A percentile compares a stretch with the other conserved stretches of the same genome.
These are phyloP conservation scores for Psilocybe subaeruginosa DNA, from an alignment of 768 basidiomycete genomes.

Conservation along the genomic window DNA sequence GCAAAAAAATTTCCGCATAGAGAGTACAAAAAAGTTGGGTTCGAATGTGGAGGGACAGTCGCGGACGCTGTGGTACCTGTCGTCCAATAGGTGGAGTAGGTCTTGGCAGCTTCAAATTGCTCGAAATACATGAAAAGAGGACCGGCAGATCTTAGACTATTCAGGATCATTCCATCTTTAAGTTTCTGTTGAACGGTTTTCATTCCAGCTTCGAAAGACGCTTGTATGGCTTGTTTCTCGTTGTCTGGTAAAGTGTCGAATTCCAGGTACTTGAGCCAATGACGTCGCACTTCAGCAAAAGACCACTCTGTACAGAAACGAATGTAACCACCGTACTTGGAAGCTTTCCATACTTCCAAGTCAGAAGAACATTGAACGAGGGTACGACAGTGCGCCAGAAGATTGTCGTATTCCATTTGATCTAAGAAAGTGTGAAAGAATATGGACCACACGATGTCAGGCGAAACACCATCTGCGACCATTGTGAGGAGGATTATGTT, in stretches of 20 bases:
- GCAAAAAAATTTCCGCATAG: constrained; percentile 37
- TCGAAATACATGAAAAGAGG: constrained; percentile 26
- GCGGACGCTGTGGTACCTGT: constrained; percentile 39
- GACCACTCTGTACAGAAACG: constrained; percentile 41
- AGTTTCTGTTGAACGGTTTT: constrained; percentile 13
- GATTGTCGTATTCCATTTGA: constrained; percentile 29
- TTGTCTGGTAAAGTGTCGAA: constrained; percentile 27
- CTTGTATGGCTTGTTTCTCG: constrained; percentile 22
- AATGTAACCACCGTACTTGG: constrained; percentile 39
- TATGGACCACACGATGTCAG: constrained; percentile 40
- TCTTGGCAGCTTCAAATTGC: not conserved
- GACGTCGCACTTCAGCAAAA: constrained; percentile 37
- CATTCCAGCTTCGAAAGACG: constrained; percentile 24
- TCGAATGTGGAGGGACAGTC: constrained; percentile 30
- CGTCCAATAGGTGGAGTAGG: constrained; percentile 38
- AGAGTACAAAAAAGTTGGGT: constrained; percentile 51
- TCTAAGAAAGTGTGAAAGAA: constrained; percentile 54
- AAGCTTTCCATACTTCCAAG: constrained; percentile 40
- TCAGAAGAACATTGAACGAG: constrained; percentile 35
- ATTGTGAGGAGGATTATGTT: constrained; percentile 50
- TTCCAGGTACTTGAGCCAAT: constrained; percentile 41
- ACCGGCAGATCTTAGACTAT: constrained; percentile 37
- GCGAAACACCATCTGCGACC: constrained; percentile 33
- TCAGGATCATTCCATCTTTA: constrained; percentile 2
- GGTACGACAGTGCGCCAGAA: constrained; percentile 41